Conservation (phyloP, 495 filamentous ascomycete species). For the Penicillium goetzii region DNA sequence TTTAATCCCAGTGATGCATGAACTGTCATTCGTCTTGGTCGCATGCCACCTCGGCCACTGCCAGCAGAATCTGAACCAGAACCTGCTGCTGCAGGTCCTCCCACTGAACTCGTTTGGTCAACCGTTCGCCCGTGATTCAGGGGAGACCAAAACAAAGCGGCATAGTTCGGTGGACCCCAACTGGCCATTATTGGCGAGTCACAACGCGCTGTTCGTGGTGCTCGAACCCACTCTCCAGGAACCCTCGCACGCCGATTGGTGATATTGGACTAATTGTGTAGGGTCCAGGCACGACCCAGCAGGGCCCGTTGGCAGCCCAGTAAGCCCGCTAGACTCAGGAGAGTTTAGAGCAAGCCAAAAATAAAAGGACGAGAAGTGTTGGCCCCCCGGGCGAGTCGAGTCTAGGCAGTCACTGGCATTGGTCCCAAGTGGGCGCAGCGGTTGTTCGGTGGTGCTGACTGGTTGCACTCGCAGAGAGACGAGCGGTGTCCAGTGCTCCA, state of each 20-base stretch:
- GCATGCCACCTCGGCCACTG: conserved; percentile 8
- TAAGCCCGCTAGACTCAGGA: conserved; percentile 8
- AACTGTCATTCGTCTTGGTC: neutral
- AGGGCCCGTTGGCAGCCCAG: conserved; percentile 11
- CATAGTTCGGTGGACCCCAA: conserved; percentile 11
- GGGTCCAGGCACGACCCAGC: neutral
- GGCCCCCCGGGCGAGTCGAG: neutral
- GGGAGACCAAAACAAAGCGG: conserved; percentile 15
- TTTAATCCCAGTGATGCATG: neutral
- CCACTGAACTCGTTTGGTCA: neutral
- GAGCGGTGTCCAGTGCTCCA: conserved; percentile 11
- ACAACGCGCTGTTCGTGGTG: conserved; percentile 3
- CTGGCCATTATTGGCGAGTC: neutral
- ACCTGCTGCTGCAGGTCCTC: neutral
- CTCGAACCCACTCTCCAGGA: conserved; percentile 9
- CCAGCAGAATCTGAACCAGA: neutral
- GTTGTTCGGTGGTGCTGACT: neutral
- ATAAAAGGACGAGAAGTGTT: conserved; percentile 16
- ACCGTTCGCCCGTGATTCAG: conserved; percentile 7
- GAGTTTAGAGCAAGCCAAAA: conserved; percentile 21
- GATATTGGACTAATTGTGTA: neutral
- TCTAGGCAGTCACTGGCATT: conserved; percentile 1
- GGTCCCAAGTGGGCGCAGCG: conserved; percentile 4
- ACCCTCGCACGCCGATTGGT: conserved; percentile 10
- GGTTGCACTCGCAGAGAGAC: neutral